Evolutionary conservation across 2,329 filamentous ascomycete genomes (phyloP), one percentile per base, ranked within the genome.

Genomic region (Aspergillus hortae): DNA sequence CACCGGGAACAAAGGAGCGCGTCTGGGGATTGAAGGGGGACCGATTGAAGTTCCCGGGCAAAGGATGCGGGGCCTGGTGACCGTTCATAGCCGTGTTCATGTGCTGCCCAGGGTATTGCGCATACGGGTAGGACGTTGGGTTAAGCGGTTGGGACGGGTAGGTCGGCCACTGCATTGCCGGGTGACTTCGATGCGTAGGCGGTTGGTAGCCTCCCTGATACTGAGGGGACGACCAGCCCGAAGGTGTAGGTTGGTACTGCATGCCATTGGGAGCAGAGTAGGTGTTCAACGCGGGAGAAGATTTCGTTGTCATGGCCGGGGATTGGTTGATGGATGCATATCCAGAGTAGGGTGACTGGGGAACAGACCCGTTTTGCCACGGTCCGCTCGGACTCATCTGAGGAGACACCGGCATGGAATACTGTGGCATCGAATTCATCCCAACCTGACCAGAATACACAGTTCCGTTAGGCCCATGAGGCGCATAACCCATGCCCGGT

Each of bases 21-120:
- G 89, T 96, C 74, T 95, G 92, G 1, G 92, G 92, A 66, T 96
- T 96, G 75, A 97, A 96, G 11, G 88, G 84, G 62, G 90, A 89
- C 52, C 91, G 82, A 65, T 88, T 90, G 67, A 84, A 95, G 71
- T 87, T 94, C 33, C 90, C 90, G 12, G 90, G 89, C 51, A 95
- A 85, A 5, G 90, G 89, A 67, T 96, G 90, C 65, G 91, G 87
- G 52, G 82, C 83, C 69, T 88, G 86, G 7, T 85, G 83, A 62
- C 88, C 88, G 55, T 88, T 80, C 23, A 89, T 85, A 45, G 86
- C 85, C 47, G 80, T 78, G 21, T 66, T 63, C 54, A 72, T 60
- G 32, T 66, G 60, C 56, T 88, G 84, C 15, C 79, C 82, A 4
- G 89, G 88, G 44, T 92, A 79, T 65, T 95, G 90, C 2, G 89